Conservation (phyloP, 2,329 filamentous ascomycete species). For the Ascosphaera aggregata region DNA sequence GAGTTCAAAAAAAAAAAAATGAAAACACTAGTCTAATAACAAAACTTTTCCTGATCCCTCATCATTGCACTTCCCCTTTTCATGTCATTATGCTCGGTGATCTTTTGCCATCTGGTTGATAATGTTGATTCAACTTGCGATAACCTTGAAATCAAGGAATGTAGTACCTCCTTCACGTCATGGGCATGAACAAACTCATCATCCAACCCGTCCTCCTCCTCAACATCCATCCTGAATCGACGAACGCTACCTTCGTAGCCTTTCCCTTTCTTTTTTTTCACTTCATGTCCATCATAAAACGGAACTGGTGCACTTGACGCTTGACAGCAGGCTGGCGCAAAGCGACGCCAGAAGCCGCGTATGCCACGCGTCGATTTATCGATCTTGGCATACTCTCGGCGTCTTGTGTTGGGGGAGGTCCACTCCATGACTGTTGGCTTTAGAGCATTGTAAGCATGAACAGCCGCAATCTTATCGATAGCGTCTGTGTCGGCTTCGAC, state of each 20-base stretch:
- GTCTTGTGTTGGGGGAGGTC: slow-evolving; percentile 21
- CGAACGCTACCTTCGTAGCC: slow-evolving; percentile 22
- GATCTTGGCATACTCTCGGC: slow-evolving; percentile 30
- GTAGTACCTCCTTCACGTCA: neutral
- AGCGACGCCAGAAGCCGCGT: slow-evolving; percentile 18
- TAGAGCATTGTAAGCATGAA: neutral
- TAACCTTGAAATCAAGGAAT: neutral
- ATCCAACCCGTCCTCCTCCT: slow-evolving; percentile 11
- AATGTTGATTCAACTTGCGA: neutral
- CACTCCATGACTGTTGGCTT: slow-evolving; percentile 21
- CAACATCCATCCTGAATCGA: slow-evolving; percentile 21
- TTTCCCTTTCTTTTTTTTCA: slow-evolving; percentile 13
- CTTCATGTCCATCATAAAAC: slow-evolving; percentile 16
- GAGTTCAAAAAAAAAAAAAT: neutral
- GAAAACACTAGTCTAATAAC: neutral
- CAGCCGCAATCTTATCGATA: neutral
- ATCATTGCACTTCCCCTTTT: neutral
- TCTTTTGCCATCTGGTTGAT: neutral
- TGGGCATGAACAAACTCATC: neutral
- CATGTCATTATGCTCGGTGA: neutral
- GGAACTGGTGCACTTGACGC: slow-evolving; percentile 12
- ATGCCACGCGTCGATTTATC: slow-evolving; percentile 19
- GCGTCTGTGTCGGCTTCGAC: neutral
- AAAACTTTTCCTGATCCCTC: neutral
- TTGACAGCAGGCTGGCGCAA: slow-evolving; percentile 19